Conservation (phyloP, 75 land plant genomes). For the Pinus taeda region DNA sequence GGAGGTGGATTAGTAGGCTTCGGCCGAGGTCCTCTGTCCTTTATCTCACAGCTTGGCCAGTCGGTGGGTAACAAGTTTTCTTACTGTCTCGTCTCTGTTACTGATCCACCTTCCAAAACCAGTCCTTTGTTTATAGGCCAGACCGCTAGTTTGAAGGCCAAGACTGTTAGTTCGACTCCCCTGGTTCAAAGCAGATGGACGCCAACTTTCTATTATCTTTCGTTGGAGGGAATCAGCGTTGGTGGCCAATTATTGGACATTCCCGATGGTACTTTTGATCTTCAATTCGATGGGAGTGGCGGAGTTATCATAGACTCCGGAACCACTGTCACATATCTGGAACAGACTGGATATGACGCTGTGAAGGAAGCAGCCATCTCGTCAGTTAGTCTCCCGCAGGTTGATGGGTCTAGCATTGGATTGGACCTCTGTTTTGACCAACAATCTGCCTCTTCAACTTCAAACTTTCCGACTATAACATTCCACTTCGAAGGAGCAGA, state of each 20-base stretch:
- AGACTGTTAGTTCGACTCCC: not conserved
- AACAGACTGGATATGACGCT: constrained; percentile 5
- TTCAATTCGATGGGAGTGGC: constrained; percentile 15
- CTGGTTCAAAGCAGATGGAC: not conserved
- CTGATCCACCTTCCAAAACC: not conserved
- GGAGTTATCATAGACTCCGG: constrained; percentile 37
- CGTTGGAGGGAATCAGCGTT: constrained; percentile 30
- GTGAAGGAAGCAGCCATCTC: constrained; percentile 15
- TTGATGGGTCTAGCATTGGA: constrained; percentile 11
- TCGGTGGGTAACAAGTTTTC: constrained; percentile 13
- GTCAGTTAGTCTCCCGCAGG: not conserved
- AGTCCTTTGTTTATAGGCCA: constrained; percentile 10
- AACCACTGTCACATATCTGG: constrained; percentile 28
- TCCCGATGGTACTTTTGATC: constrained; percentile 3
- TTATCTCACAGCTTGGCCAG: constrained; percentile 24
- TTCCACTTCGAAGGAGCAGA: constrained; percentile 25
- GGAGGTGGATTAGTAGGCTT: constrained; percentile 24
- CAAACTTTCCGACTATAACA: constrained; percentile 17
- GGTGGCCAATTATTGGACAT: constrained; percentile 9
- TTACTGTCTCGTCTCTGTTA: constrained; percentile 18
- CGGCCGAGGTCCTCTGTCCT: constrained; percentile 20
- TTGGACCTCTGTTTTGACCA: constrained; percentile 30
- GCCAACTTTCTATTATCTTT: constrained; percentile 24
- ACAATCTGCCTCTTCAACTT: not conserved
- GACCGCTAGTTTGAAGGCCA: not conserved